Conservation (phyloP, 768 basidiomycete species). For the Lepiota brunneoincarnata region DNA sequence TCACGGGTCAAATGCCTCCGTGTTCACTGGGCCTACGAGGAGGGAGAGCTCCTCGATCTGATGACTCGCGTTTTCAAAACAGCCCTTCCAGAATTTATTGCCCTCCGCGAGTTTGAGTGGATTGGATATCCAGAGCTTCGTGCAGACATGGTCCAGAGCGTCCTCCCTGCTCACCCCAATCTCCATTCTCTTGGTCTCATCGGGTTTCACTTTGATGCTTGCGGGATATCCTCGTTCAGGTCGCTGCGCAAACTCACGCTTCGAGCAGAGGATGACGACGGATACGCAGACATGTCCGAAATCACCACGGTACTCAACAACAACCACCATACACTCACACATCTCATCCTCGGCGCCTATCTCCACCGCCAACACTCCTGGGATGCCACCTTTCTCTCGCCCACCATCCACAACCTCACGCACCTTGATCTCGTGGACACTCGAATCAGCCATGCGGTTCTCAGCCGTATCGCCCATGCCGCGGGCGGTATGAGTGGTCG, state of each 20-base stretch:
- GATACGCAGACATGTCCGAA: conserved; percentile 68
- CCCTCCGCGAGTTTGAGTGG: conserved; percentile 67
- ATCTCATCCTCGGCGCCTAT: conserved; percentile 69
- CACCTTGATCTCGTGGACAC: conserved; percentile 72
- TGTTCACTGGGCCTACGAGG: conserved; percentile 69
- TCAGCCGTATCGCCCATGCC: conserved; percentile 62
- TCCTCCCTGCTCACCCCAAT: conserved; percentile 51
- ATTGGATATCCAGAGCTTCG: conserved; percentile 74
- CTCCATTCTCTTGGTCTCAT: conserved; percentile 59
- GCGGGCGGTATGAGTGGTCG: conserved; percentile 29
- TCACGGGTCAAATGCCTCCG: conserved; percentile 55
- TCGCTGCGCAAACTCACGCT: conserved; percentile 64
- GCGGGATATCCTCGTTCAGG: conserved; percentile 61
- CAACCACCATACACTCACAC: conserved; percentile 53
- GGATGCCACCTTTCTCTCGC: conserved; percentile 62
- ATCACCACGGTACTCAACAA: conserved; percentile 61
- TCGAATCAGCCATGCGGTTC: conserved; percentile 59
- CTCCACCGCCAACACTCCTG: conserved; percentile 62
- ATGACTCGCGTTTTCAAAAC: conserved; percentile 64
- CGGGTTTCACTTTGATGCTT: conserved; percentile 76
- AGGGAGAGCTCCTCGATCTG: conserved; percentile 63
- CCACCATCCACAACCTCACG: conserved; percentile 63
- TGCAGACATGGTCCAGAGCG: conserved; percentile 61
- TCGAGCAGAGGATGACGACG: conserved; percentile 69
- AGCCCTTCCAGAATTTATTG: conserved; percentile 60